phyloP scores from a whole-genome alignment of 805 yeast species.

The Candida morakotiae region DNA sequence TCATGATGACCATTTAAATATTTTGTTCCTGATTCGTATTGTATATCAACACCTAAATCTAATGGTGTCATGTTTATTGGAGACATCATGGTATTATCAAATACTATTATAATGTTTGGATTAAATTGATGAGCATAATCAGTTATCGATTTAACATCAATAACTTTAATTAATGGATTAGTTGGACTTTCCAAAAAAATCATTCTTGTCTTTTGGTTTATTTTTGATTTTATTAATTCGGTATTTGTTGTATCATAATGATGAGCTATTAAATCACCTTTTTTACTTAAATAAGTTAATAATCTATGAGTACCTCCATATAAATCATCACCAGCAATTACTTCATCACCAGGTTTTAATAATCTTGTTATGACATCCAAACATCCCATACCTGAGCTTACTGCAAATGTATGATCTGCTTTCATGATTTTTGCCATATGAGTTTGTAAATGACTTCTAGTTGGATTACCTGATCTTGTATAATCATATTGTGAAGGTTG shows the following conservation, averaged over 20 bases:
- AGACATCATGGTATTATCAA: conserved; percentile 97
- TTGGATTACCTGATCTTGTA: conserved; percentile 92
- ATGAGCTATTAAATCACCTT: conserved; percentile 59
- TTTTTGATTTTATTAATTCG: conserved; percentile 52
- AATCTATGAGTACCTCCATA: conserved; percentile 93
- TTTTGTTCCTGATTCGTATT: conserved; percentile 91
- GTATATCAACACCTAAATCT: conserved; percentile 84
- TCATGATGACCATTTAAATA: conserved; percentile 94
- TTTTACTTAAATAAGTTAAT: conserved; percentile 63
- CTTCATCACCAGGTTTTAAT: conserved; percentile 80
- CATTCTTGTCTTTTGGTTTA: conserved; percentile 61
- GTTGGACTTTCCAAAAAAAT: conserved; percentile 90
- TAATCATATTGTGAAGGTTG: conserved; percentile 67
- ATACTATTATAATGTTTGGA: conserved; percentile 71
- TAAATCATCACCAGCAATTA: conserved; percentile 90
- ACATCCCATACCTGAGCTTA: conserved; percentile 90
- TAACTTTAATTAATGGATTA: conserved; percentile 85
- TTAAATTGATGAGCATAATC: conserved; percentile 60
- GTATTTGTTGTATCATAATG: conserved; percentile 82
- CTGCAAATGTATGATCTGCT: conserved; percentile 75
- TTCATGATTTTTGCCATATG: conserved; percentile 77
- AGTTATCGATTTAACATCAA: conserved; percentile 70
- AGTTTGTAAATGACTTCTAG: conserved; percentile 73
- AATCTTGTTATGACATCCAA: conserved; percentile 78
- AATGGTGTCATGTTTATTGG: conserved; percentile 83